Conservation (phyloP, 805 yeast species). For the Myxozyma geophila region DNA sequence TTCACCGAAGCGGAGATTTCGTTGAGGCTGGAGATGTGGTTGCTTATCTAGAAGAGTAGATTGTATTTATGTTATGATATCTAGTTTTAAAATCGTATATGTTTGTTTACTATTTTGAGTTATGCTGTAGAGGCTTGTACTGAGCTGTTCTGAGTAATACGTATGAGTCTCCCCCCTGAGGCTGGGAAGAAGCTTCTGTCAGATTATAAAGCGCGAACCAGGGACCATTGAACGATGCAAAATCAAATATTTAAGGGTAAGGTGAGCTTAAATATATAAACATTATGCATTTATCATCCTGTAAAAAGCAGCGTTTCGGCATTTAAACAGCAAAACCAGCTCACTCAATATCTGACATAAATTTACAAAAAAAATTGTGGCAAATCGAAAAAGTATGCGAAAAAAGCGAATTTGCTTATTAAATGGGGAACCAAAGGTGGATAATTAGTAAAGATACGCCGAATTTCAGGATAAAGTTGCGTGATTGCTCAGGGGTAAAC, state of each 20-base stretch:
- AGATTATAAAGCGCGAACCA: too few species aligned
- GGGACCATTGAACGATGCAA: neutral
- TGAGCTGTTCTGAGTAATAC: too few species aligned
- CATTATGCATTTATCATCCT: neutral
- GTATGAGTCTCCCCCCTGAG: too few species aligned
- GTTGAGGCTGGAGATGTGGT: conserved; percentile 96
- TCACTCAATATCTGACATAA: neutral
- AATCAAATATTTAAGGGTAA: neutral
- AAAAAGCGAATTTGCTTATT: neutral
- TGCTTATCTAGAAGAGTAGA: conserved; percentile 59
- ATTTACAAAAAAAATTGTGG: conserved; percentile 5
- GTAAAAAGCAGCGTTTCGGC: neutral
- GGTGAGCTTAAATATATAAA: neutral
- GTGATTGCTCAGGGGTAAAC: neutral
- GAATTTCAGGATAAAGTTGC: neutral
- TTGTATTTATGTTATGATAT: neutral
- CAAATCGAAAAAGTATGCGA: neutral
- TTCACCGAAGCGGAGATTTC: conserved; percentile 90
- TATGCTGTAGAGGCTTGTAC: neutral
- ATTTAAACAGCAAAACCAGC: neutral
- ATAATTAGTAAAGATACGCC: neutral
- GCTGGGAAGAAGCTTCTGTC: too few species aligned
- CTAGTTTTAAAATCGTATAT: neutral
- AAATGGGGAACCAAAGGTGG: neutral
- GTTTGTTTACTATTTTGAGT: neutral